A percentile compares a stretch with the other conserved stretches of the same genome.
These are phyloP conservation scores for Salix viminalis DNA, from an alignment of 345 rosid genomes.

Conservation along the genomic window DNA sequence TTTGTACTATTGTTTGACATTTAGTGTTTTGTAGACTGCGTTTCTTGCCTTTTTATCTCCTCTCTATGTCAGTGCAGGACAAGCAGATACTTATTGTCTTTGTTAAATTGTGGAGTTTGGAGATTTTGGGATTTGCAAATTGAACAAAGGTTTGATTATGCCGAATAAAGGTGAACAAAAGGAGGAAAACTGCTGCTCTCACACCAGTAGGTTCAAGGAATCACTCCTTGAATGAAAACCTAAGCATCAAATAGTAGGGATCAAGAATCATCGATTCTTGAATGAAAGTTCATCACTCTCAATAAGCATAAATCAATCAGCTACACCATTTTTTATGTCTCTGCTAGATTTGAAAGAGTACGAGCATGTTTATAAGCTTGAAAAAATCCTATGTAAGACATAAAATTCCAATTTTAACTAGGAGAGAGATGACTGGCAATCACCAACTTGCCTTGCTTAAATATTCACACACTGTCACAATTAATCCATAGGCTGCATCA, in stretches of 20 bases:
- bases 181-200: background rate
- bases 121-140: background rate
- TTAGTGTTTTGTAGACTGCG: background rate
- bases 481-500: background rate
- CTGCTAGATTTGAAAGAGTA: background rate
- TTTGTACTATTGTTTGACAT: background rate
- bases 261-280: background rate
- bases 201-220: background rate
- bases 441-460: background rate
- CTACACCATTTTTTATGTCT: background rate
- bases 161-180: background rate
- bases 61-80: background rate
- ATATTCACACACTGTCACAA: background rate
- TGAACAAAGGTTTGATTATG: background rate
- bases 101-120: background rate
- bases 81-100: background rate
- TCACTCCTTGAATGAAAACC: background rate
- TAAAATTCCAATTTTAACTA: background rate
- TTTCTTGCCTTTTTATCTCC: too few species aligned
- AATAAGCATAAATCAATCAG: background rate
- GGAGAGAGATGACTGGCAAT: background rate
- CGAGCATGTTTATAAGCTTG: background rate
- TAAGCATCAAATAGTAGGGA: background rate
- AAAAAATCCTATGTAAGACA: background rate
- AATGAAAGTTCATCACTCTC: background rate